Evolutionary conservation across 768 basidiomycete species (phyloP).

Genomic region (Suillus variegatus): DNA sequence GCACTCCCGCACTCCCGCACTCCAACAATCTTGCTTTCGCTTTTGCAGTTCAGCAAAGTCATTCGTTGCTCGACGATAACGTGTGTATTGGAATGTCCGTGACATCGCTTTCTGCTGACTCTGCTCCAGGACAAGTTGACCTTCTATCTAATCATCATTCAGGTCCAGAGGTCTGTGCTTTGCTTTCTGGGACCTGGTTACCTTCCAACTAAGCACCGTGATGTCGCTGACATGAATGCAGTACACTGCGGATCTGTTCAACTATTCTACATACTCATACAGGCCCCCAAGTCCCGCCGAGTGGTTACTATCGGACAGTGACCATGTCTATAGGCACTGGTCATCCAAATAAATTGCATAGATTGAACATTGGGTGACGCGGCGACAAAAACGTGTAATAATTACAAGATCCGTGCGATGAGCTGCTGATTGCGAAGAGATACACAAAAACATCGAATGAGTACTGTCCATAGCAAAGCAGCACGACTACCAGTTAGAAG

Average conservation of each 20-base stretch:
- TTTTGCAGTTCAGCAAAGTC: background rate
- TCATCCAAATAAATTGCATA: background rate
- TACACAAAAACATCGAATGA: slow-evolving; percentile 5
- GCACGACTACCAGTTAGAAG: background rate
- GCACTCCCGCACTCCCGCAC: background rate
- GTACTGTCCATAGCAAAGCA: background rate
- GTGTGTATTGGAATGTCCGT: background rate
- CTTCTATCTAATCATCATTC: background rate
- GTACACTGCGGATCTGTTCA: background rate
- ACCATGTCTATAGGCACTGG: background rate
- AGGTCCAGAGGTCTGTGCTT: background rate
- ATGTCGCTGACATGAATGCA: background rate
- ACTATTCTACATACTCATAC: background rate
- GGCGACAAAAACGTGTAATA: background rate
- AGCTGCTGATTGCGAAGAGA: background rate
- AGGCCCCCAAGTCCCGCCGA: background rate
- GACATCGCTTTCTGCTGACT: background rate
- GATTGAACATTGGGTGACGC: background rate
- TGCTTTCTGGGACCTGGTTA: too few species aligned
- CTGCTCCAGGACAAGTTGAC: background rate
- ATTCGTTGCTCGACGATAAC: background rate
- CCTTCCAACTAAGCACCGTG: background rate
- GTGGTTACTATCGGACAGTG: background rate
- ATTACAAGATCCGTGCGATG: background rate
- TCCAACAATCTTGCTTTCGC: too few species aligned